phyloP scores from a whole-genome alignment of 2,329 filamentous ascomycete genomes.

The Ophiocordyceps camponoti-saundersi region DNA sequence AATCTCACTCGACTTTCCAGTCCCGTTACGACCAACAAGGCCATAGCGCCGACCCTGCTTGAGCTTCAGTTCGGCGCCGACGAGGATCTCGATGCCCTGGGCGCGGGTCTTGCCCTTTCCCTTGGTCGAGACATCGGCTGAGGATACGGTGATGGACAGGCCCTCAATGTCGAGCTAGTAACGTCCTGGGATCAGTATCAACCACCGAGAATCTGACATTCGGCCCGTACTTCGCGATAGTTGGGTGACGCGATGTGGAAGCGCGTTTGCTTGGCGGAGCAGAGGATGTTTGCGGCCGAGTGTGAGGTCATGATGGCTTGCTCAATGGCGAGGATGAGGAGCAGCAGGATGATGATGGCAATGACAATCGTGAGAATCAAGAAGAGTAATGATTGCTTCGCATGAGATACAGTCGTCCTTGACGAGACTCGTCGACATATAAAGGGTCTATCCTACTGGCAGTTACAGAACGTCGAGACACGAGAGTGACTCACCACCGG shows the following conservation, averaged over 20 bases:
- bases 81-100: constrained; percentile 48
- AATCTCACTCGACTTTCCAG: constrained; percentile 61
- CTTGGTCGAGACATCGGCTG: constrained; percentile 27
- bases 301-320: constrained; percentile 15
- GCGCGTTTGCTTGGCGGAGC: constrained; percentile 49
- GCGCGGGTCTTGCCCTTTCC: constrained; percentile 27
- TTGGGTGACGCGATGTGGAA: constrained; percentile 42
- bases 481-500: neutral
- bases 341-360: no score
- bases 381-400: neutral
- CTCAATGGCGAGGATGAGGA: neutral
- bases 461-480: neutral
- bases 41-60: constrained; percentile 63
- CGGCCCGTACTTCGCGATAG: constrained; percentile 32
- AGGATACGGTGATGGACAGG: constrained; percentile 49
- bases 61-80: constrained; percentile 51
- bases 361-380: neutral
- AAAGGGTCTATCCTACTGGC: no score
- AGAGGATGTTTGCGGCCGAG: constrained; percentile 36
- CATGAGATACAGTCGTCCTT: no score
- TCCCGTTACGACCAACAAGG: constrained; percentile 63
- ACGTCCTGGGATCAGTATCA: neutral
- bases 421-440: no score
- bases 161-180: constrained; percentile 52
- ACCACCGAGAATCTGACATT: neutral